Base-by-base conservation (phyloP, 2,329 filamentous ascomycete species). In the Zopfia rhizophila region DNA sequence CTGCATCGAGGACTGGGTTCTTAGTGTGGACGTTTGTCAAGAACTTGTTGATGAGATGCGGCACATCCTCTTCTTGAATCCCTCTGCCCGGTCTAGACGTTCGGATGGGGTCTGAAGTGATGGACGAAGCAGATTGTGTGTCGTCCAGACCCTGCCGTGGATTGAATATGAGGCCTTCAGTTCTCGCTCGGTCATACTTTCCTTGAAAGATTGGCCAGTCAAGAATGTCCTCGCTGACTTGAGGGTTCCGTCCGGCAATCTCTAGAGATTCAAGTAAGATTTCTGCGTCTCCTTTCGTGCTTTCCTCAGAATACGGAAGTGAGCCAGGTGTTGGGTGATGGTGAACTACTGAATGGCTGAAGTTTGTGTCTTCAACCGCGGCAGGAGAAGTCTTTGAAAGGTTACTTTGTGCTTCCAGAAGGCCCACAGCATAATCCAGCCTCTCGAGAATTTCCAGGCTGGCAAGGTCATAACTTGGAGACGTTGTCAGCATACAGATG, bases 401-500 rank as follows among this genome's bases (percentile, higher is more conserved):
- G 5, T 18, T 16, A 14, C 40, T 27, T 12, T 38, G 45, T 8
- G 17, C 31, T 32, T 60, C 56, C 5, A 66, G 27, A 7, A 65
- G 48, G 7, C 52, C 44, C 7, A 63, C 53, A 16, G 61, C 63
- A 40, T 60, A 53, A 25, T 64, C 59, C 13, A 66, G 43, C n/a
- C 56, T 50, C 22, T 66, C 61, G 8, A 72, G 45, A 11, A 72
- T 72, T 30, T 66, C 68, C 3, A 72, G 41, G 21, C 64, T 72
- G n/a, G 70, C 70, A 16, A 67, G 59, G 31, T 72, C 69, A 23
- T 69, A 73, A 24, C 69, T 13, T 30, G 13, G 7, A 31, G 7
- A 16, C 7, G 13, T 7, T 31, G 7, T 12, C 29, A 8, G 11
- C n/a, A n/a, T n/a, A n/a, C n/a, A n/a, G n/a, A n/a, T n/a, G n/a